These are phyloP conservation scores for Cucumis cinereus DNA, from an alignment of 306 rosid species.

Conservation along the genomic window DNA sequence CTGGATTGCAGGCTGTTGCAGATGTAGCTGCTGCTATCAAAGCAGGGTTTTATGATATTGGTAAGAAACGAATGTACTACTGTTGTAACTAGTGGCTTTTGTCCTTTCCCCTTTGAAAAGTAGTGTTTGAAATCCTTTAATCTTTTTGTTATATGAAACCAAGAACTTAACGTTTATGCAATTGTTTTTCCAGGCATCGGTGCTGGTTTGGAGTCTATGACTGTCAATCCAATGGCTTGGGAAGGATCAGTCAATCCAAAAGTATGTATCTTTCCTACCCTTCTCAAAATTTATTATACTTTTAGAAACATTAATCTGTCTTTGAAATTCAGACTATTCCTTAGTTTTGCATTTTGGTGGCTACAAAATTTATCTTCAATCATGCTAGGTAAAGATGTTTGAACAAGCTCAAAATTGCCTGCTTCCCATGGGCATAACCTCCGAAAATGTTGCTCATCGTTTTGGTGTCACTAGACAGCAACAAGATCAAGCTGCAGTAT, in stretches of 20 bases:
- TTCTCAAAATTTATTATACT: background rate
- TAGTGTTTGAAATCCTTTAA: background rate
- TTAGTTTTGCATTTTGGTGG: conserved; percentile 1
- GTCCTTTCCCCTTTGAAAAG: background rate
- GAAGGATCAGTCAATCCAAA: conserved; percentile 88
- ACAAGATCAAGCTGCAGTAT: conserved; percentile 94
- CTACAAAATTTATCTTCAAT: background rate
- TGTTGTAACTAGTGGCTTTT: background rate
- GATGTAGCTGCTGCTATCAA: conserved; percentile 94
- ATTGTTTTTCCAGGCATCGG: conserved; percentile 54
- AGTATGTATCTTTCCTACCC: conserved; percentile 19
- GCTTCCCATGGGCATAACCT: conserved; percentile 91
- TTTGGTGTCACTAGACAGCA: conserved; percentile 80
- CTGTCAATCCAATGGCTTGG: conserved; percentile 75
- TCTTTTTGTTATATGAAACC: background rate
- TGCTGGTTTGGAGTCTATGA: conserved; percentile 95
- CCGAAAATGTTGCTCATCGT: conserved; percentile 86
- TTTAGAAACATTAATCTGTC: background rate
- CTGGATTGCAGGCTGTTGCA: conserved; percentile 97
- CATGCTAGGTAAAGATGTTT: conserved; percentile 47
- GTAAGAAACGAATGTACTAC: conserved; percentile 11
- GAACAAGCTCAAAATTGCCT: conserved; percentile 89
- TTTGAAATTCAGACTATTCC: background rate
- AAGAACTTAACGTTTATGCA: background rate
- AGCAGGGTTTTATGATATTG: conserved; percentile 94